A percentile compares a stretch with the other conserved stretches of the same genome.
Evolutionary conservation across 305 asterid species (phyloP).

Genomic region (Fraxinus floribunda): DNA sequence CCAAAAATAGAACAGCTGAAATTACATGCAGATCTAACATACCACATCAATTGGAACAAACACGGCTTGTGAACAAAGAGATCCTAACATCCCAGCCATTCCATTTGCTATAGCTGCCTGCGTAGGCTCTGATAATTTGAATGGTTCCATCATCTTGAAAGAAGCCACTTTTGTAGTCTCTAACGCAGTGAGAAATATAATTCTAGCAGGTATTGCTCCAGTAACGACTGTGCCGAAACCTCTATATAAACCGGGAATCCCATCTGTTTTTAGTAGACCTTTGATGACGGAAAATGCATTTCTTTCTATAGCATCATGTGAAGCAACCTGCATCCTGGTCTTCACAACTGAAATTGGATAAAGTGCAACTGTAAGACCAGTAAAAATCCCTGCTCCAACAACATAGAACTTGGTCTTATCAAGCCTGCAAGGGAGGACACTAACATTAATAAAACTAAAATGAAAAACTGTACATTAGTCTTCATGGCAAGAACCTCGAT

Average conservation of each 20-base stretch:
- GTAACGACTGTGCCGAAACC: slow-evolving; percentile 88
- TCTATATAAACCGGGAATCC: slow-evolving; percentile 80
- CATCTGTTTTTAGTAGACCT: slow-evolving; percentile 71
- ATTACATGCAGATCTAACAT: slow-evolving; percentile 31
- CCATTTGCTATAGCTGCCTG: slow-evolving; percentile 41
- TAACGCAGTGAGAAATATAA: slow-evolving; percentile 68
- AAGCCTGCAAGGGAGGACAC: slow-evolving; percentile 56
- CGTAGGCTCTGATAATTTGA: too few relatives aligned
- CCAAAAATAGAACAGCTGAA: slow-evolving; percentile 5
- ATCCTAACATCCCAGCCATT: slow-evolving; percentile 41
- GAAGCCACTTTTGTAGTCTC: slow-evolving; percentile 70
- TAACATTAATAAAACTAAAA: slow-evolving; percentile 15
- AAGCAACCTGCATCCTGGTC: slow-evolving; percentile 85
- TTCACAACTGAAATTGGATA: slow-evolving; percentile 93
- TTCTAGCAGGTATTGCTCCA: slow-evolving; percentile 91
- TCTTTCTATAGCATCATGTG: slow-evolving; percentile 63
- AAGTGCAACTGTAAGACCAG: slow-evolving; percentile 83
- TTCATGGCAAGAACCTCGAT: background rate
- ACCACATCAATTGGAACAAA: slow-evolving; percentile 97
- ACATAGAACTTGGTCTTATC: slow-evolving; percentile 79
- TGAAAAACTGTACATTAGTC: slow-evolving; percentile 3
- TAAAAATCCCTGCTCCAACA: slow-evolving; percentile 91
- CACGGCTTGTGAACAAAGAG: slow-evolving; percentile 82
- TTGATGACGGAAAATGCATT: slow-evolving; percentile 69
- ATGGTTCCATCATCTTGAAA: too few relatives aligned